Evolutionary conservation across 352 stramenopile genomes (phyloP).

Genomic region (Pythium brachiatum): DNA sequence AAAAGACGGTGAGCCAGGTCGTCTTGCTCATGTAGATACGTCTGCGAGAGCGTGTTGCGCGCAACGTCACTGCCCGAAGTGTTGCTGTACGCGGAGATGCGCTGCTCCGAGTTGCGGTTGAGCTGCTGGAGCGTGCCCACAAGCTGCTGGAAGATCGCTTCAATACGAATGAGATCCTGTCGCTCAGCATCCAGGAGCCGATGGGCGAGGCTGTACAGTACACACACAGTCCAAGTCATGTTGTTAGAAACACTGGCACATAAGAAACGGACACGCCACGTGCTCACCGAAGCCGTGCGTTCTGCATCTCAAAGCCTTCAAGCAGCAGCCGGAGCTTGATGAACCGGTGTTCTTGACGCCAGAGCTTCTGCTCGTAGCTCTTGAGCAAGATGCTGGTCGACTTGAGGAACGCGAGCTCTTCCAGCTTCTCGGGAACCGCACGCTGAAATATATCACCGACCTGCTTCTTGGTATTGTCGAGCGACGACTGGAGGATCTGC

Average conservation of each 20-base stretch:
- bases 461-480: slow-evolving; percentile 24
- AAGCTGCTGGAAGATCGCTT: slow-evolving; percentile 21
- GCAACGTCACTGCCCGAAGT: slow-evolving; percentile 7
- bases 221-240: no score
- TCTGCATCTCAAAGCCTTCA: slow-evolving; percentile 36
- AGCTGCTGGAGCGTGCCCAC: slow-evolving; percentile 1
- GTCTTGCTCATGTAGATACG: slow-evolving; percentile 24
- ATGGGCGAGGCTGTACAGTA: slow-evolving; percentile 35
- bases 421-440: slow-evolving; percentile 25
- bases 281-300: slow-evolving; percentile 35
- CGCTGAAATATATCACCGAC: slow-evolving; percentile 19
- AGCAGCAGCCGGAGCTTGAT: slow-evolving; percentile 30
- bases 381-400: slow-evolving; percentile 37
- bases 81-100: slow-evolving; percentile 14
- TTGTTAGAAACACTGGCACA: no score
- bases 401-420: slow-evolving; percentile 39
- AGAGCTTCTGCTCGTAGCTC: slow-evolving; percentile 50
- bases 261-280: no score
- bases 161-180: slow-evolving; percentile 25
- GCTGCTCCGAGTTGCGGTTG: slow-evolving; percentile 15
- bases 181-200: slow-evolving; percentile 33
- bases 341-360: slow-evolving; percentile 42
- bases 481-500: slow-evolving; percentile 17
- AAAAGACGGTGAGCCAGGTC: slow-evolving; percentile 22
- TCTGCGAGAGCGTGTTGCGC: slow-evolving; percentile 13